Evolutionary conservation across 495 filamentous ascomycete genomes (phyloP), one percentile per base, ranked within the genome.

Genomic region (Hyaloscypha bicolor): DNA sequence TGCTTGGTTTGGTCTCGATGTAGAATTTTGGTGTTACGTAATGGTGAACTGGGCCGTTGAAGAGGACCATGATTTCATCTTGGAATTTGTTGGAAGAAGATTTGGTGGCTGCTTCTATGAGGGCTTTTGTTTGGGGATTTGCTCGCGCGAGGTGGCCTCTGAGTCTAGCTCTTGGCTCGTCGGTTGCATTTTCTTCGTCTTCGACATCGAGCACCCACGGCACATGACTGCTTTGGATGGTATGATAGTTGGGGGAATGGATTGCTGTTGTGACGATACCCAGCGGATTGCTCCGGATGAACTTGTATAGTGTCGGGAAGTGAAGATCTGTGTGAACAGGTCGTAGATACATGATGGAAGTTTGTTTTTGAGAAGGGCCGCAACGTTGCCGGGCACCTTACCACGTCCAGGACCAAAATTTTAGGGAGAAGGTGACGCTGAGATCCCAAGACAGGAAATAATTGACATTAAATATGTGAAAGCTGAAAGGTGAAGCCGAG

Each of bases 11-110:
- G 9, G 85, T 85, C 67, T 84, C 80, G 12, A 74, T 78, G 74
- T 87, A 89, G 75, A 86, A 87, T 53, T 87, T 83, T 9, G 86
- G 86, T 12, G 85, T 85, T 42, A 89, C 80, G 68, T 89, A 89
- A 72, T 85, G 81, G 37, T 87, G 78, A 1, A 75, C 67, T 0
- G 80, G 74, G 2, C 77, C 77, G 21, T 77, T 87, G 75, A 89
- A 89, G 16, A 87, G 76, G 3, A 88, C 73, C 37, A 85, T 60
- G 3, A 85, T 81, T 51, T 85, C 81, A 2, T 78, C 66, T 33
- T 77, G 67, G 1, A 85, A 64, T 29, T 30, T 65, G 32, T 63
- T 48, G 37, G 52, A 11, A 59, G 59, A 16, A 52, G 60, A 0
- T 61, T 64, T 33, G 62, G 42, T 53, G 33, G 56, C 60, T 16